These are phyloP conservation scores for Fusarium chaquense DNA, from an alignment of 2,329 filamentous ascomycete species.

Conservation along the genomic window DNA sequence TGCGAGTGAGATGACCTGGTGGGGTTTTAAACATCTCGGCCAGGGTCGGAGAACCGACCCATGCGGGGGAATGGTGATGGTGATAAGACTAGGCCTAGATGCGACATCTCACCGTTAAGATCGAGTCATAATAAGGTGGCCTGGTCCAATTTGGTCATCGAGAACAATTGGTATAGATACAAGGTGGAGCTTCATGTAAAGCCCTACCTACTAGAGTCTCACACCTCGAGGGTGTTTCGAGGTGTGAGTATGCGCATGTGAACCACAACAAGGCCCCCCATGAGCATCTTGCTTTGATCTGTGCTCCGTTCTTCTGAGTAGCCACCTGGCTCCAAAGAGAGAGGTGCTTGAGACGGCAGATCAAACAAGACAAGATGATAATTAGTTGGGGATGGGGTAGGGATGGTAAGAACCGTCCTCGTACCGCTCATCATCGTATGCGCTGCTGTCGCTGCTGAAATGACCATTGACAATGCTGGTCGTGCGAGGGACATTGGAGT, in stretches of 20 bases:
- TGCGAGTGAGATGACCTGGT: slow-evolving; percentile 20
- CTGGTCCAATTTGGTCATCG: slow-evolving; percentile 35
- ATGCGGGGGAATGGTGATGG: slow-evolving; percentile 39
- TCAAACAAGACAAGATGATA: slow-evolving; percentile 26
- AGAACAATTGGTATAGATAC: slow-evolving; percentile 29
- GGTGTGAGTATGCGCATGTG: slow-evolving; percentile 18
- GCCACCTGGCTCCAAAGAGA: neutral
- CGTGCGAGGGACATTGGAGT: slow-evolving; percentile 50
- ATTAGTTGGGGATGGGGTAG: slow-evolving; percentile 51
- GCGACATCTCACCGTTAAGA: slow-evolving; percentile 26
- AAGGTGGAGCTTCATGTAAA: slow-evolving; percentile 35
- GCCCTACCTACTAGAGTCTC: slow-evolving; percentile 37
- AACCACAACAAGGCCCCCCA: slow-evolving; percentile 11
- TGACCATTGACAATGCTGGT: slow-evolving; percentile 44
- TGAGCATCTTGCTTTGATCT: slow-evolving; percentile 25
- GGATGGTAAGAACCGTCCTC: slow-evolving; percentile 54
- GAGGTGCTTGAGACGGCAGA: slow-evolving; percentile 6
- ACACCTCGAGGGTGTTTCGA: slow-evolving; percentile 17
- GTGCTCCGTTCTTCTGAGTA: slow-evolving; percentile 6
- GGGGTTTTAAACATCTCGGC: slow-evolving; percentile 28
- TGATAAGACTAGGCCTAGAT: slow-evolving; percentile 27
- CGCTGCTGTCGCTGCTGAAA: slow-evolving; percentile 50
- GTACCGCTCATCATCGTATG: slow-evolving; percentile 49
- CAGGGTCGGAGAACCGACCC: slow-evolving; percentile 21
- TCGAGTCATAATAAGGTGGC: slow-evolving; percentile 36